These are phyloP conservation scores for Sesbania bispinosa DNA, from an alignment of 306 rosid genomes.

Conservation along the genomic window DNA sequence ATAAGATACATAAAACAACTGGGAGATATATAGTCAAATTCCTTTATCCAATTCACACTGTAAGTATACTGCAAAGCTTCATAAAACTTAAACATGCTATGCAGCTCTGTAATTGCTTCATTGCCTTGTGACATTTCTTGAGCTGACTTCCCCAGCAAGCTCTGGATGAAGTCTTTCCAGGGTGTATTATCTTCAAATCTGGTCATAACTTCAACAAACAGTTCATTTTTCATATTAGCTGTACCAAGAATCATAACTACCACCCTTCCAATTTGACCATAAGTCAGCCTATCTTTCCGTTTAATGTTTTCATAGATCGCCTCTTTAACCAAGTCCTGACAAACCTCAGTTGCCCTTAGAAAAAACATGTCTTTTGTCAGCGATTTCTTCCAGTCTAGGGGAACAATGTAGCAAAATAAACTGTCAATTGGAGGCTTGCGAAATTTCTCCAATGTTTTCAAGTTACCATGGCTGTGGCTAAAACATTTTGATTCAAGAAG, in stretches of 20 bases:
- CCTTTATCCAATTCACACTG: constrained; percentile 22
- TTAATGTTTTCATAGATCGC: constrained; percentile 26
- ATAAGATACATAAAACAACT: constrained; percentile 62
- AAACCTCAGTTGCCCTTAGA: constrained; percentile 37
- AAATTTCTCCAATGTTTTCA: constrained; percentile 13
- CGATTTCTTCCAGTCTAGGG: constrained; percentile 42
- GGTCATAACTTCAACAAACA: constrained; percentile 3
- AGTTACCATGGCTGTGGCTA: background rate
- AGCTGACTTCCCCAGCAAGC: constrained; percentile 12
- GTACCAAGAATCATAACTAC: constrained; percentile 48
- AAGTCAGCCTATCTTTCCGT: constrained; percentile 15
- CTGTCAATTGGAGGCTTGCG: constrained; percentile 18
- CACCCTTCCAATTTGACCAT: constrained; percentile 52
- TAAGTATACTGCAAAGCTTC: constrained; percentile 42
- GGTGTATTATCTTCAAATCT: constrained; percentile 18
- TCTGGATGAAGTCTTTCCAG: constrained; percentile 49
- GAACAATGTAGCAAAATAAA: constrained; percentile 28
- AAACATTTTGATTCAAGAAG: constrained; percentile 39
- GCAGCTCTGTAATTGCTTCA: background rate
- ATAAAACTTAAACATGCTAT: constrained; percentile 7
- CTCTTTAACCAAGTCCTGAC: constrained; percentile 25
- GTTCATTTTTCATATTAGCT: constrained; percentile 18
- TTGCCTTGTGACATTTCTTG: background rate
- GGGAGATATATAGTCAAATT: constrained; percentile 52
- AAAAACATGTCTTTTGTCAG: constrained; percentile 34